Percentiles rank a stretch among this genome's conserved stretches.
Evolutionary conservation across 192 early-diverging fungal species (phyloP).

Genomic region (Lobosporangium transversale): DNA sequence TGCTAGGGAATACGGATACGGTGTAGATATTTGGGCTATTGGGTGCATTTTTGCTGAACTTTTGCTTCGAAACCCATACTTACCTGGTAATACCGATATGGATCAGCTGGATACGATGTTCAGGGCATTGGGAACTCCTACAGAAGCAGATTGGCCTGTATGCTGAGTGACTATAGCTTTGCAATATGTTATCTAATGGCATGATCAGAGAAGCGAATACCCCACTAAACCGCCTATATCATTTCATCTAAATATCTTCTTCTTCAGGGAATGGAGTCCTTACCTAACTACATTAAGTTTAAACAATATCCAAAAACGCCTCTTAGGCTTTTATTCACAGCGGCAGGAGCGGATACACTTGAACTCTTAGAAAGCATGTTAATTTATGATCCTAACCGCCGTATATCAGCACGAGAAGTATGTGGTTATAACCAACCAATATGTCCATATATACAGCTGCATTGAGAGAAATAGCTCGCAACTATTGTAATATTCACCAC

Average conservation of each 20-base stretch:
- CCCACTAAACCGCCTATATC: no score
- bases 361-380: slow-evolving; percentile 90
- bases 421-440: no score
- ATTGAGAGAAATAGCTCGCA: no score
- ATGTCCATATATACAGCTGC: no score
- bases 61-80: slow-evolving; percentile 88
- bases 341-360: slow-evolving; percentile 85
- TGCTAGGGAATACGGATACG: slow-evolving; percentile 85
- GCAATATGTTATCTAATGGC: neutral
- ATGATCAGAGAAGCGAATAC: no score
- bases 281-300: slow-evolving; percentile 81
- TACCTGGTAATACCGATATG: slow-evolving; percentile 86
- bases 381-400: slow-evolving; percentile 82
- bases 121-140: slow-evolving; percentile 82
- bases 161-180: neutral
- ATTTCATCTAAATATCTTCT: no score
- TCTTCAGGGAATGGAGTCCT: slow-evolving; percentile 67
- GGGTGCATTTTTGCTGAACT: slow-evolving; percentile 99
- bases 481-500: neutral
- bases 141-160: slow-evolving; percentile 84
- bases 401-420: slow-evolving; percentile 84
- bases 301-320: slow-evolving; percentile 78
- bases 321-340: slow-evolving; percentile 80
- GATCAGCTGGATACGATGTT: slow-evolving; percentile 82
- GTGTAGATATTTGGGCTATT: slow-evolving; percentile 96